These are phyloP conservation scores for Phytophthora litchii DNA, from an alignment of 352 stramenopile genomes.

Conservation along the genomic window DNA sequence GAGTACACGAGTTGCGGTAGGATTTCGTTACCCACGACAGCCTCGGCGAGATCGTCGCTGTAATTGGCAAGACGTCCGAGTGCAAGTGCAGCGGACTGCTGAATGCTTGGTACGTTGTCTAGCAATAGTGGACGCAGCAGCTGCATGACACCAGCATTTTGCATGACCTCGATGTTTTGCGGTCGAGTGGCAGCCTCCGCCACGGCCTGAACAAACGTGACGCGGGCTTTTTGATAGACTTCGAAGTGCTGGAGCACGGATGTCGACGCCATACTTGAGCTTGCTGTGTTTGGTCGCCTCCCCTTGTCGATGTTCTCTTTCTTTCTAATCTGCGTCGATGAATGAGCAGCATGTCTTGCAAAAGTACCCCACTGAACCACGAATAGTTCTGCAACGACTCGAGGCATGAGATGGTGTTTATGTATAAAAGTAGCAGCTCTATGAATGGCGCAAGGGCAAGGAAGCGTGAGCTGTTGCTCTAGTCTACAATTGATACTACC, in stretches of 20 bases:
- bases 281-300: not conserved
- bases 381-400: conserved; percentile 35
- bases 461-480: too few relatives aligned
- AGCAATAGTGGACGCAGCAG: conserved; percentile 92
- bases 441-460: too few relatives aligned
- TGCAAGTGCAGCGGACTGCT: conserved; percentile 93
- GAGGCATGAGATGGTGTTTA: conserved; percentile 9
- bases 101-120: conserved; percentile 95
- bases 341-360: conserved; percentile 7
- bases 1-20: conserved; percentile 97
- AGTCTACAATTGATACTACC: too few relatives aligned
- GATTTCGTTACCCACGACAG: conserved; percentile 95
- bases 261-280: conserved; percentile 69
- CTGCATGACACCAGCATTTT: conserved; percentile 96
- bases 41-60: conserved; percentile 94
- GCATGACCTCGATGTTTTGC: conserved; percentile 97
- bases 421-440: not conserved
- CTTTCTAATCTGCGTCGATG: conserved; percentile 6
- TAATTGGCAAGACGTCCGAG: conserved; percentile 95
- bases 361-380: conserved; percentile 1
- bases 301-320: not conserved
- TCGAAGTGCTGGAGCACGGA: conserved; percentile 96
- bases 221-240: conserved; percentile 94
- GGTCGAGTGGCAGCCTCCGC: conserved; percentile 93
- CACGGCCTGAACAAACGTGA: conserved; percentile 95